These are phyloP conservation scores for Rhizophagus prolifer DNA, from an alignment of 192 early-diverging fungal species.

Conservation along the genomic window DNA sequence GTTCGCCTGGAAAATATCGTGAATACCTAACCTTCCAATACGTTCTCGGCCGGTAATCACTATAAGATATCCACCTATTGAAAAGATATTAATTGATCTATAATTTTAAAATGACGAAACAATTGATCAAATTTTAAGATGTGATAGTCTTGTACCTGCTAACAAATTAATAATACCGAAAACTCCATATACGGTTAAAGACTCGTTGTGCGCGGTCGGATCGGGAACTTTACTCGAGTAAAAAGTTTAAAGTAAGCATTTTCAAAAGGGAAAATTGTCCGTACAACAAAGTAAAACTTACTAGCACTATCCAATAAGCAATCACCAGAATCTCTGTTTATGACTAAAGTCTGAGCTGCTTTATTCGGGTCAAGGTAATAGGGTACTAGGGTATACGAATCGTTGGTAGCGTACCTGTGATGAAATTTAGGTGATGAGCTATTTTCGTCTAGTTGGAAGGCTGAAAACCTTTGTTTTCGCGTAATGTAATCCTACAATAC, in stretches of 20 bases:
- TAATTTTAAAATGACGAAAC: neutral
- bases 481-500: neutral
- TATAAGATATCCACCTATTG: constrained; percentile 71
- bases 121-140: neutral
- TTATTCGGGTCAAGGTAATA: constrained; percentile 45
- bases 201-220: constrained; percentile 52
- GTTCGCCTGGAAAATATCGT: constrained; percentile 68
- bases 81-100: neutral
- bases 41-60: constrained; percentile 67
- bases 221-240: constrained; percentile 35
- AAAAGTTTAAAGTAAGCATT: neutral
- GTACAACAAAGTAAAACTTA: constrained; percentile 12
- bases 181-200: constrained; percentile 63
- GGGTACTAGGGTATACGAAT: constrained; percentile 60
- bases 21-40: constrained; percentile 56
- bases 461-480: neutral
- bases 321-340: constrained; percentile 51
- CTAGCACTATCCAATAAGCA: constrained; percentile 55
- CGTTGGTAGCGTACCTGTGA: constrained; percentile 53
- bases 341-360: constrained; percentile 56
- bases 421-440: neutral
- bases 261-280: neutral
- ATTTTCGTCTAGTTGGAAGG: too few species aligned
- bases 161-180: constrained; percentile 70
- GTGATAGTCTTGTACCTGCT: constrained; percentile 47